Evolutionary conservation across 345 rosid species (phyloP), one percentile per base, ranked within the genome.

Genomic region (Salix arbutifolia): DNA sequence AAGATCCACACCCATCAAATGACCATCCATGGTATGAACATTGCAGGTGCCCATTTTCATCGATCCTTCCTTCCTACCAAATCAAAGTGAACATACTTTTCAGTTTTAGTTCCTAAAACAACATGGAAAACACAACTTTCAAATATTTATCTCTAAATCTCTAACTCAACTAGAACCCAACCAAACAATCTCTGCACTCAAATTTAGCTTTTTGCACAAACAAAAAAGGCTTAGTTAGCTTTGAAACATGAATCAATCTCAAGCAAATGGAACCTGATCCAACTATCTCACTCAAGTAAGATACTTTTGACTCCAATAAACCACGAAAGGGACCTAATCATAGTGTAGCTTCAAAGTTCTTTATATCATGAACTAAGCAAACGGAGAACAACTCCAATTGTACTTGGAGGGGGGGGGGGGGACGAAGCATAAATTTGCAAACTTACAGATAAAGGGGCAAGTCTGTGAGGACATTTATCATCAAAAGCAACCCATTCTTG

Each of bases 11-110:
- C 30, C 98, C 96, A 53, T 78, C 82, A 78, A 93, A 96, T 1
- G 99, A 96, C 99, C 98, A 96, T 42, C 99, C 99, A 73, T 93
- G 99, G 78, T 96, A 93, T 23, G 99, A 96, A 82, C 99, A 96
- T 85, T 96, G 97, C 84, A 96, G 75, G 71, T 93, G 91, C 78
- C 99, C 99, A 80, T 93, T 94, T 90, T 93, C 98, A 82, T 96
- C 98, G 1, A 96, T 83, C 76, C 99, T 73, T 74, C 99, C 98
- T 87, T 96, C 99, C 98, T 96, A 81, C 62, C 76, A 78, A 66
- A 48, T 67, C 38, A 28, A 53, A 72, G 37, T 33, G 9, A 69
- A 76, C 23, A 28, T 31, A 65, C 53, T 19, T 73, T 28, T 26
- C 14, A 4, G 25, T 19, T 72, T 75, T 46, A 11, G 37, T 10